A percentile compares a stretch with the other conserved stretches of the same genome.
These are phyloP conservation scores for Monosporascus sp. DNA, from an alignment of 2,329 filamentous ascomycete genomes.

Conservation along the genomic window DNA sequence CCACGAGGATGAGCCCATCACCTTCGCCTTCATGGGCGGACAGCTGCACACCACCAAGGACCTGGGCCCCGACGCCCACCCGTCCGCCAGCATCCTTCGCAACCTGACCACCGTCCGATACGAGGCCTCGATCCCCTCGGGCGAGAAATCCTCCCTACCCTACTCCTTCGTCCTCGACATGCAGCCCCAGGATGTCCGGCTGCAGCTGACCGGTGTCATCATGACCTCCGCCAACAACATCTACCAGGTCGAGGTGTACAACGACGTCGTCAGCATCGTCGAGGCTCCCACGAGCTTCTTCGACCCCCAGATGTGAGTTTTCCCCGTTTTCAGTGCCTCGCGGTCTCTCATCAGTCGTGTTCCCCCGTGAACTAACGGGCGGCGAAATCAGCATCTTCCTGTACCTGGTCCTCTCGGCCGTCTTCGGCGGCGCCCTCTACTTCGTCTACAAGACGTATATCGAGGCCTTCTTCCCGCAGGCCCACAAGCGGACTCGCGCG, in stretches of 20 bases:
- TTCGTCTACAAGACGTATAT: conserved; percentile 99
- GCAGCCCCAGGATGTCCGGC: conserved; percentile 80
- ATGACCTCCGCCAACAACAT: conserved; percentile 60
- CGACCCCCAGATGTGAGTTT: conserved; percentile 84
- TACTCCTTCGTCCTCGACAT: conserved; percentile 88
- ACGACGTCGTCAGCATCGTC: conserved; percentile 78
- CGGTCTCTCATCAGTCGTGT: conserved; percentile 43
- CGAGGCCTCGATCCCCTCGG: conserved; percentile 66
- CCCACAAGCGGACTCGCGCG: conserved; percentile 56
- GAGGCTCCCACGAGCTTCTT: conserved; percentile 88
- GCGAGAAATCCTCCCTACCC: conserved; percentile 69
- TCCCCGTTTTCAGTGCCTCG: conserved; percentile 28
- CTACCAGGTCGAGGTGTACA: conserved; percentile 75
- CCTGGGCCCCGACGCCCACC: conserved; percentile 43
- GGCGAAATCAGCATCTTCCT: conserved; percentile 74
- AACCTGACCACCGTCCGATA: conserved; percentile 80
- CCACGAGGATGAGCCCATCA: conserved; percentile 70
- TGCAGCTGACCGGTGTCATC: conserved; percentile 73
- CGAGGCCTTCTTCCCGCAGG: conserved; percentile 89
- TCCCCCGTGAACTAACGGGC: no score
- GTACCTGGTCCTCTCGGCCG: conserved; percentile 80
- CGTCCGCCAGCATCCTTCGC: conserved; percentile 58
- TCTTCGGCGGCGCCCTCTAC: conserved; percentile 77
- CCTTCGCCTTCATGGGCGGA: conserved; percentile 71
- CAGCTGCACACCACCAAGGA: conserved; percentile 56